Conservation (phyloP, 2,329 filamentous ascomycete genomes). For the Nannizziopsis barbatae region DNA sequence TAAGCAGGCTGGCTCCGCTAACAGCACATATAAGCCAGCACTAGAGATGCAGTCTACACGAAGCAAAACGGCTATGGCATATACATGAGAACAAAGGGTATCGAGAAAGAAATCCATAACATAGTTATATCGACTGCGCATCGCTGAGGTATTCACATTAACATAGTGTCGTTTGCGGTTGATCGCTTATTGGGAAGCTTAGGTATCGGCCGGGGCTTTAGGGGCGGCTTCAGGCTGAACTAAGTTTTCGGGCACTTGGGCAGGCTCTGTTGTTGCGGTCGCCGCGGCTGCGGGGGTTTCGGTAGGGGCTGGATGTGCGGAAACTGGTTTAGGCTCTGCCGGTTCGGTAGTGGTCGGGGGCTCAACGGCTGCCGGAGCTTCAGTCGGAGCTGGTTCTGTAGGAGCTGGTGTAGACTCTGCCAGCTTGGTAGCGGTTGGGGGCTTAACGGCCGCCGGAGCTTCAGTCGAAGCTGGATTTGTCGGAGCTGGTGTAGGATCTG, state of each 20-base stretch:
- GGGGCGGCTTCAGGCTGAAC: conserved; percentile 4
- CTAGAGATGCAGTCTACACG: conserved; percentile 2
- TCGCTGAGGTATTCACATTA: background rate
- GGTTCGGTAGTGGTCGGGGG: background rate
- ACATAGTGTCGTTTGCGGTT: background rate
- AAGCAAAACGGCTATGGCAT: conserved; percentile 3
- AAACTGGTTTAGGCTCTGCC: conserved; percentile 5
- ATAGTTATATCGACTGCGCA: conserved; percentile 1
- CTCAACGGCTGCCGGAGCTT: background rate
- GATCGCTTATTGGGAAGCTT: conserved; percentile 7
- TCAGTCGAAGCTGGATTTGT: background rate
- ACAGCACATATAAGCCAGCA: conserved; percentile 1
- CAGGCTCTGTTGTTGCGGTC: conserved; percentile 8
- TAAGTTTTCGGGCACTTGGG: conserved; percentile 10
- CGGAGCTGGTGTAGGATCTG: no score
- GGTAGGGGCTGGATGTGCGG: background rate
- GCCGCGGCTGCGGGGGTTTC: conserved; percentile 6
- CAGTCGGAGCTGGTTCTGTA: background rate
- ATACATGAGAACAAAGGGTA: conserved; percentile 8
- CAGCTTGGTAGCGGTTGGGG: background rate
- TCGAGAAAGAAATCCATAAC: conserved; percentile 5
- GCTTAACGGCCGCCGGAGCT: background rate
- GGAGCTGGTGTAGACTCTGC: conserved; percentile 2
- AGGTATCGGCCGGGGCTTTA: conserved; percentile 8
- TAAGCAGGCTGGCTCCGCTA: background rate